These are phyloP conservation scores for Trametes elegans DNA, from an alignment of 768 basidiomycete species.

Conservation along the genomic window DNA sequence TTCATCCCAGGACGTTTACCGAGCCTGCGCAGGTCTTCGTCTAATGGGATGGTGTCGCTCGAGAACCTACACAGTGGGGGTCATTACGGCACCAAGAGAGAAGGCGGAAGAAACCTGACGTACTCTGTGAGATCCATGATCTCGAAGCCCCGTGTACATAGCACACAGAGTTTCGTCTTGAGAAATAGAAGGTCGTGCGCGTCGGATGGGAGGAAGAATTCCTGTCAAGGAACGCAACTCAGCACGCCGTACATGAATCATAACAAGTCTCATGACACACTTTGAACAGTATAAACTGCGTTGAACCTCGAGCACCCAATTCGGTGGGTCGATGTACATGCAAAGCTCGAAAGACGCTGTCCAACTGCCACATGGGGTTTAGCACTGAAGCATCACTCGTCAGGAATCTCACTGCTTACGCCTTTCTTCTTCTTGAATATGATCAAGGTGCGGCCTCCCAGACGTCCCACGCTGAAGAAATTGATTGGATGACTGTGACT, in stretches of 20 bases:
- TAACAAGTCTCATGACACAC: background rate
- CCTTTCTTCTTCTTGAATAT: conserved; percentile 38
- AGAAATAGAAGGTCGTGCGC: conserved; percentile 47
- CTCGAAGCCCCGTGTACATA: conserved; percentile 11
- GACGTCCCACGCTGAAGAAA: conserved; percentile 50
- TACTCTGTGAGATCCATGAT: conserved; percentile 15
- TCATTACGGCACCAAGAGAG: background rate
- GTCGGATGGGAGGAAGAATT: conserved; percentile 88
- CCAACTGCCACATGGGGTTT: conserved; percentile 40
- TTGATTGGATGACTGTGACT: conserved; percentile 40
- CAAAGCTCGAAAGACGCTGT: conserved; percentile 89
- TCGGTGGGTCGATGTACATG: conserved; percentile 80
- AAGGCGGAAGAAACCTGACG: background rate
- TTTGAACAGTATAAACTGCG: conserved; percentile 38
- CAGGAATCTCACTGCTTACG: background rate
- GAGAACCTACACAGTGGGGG: conserved; percentile 37
- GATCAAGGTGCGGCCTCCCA: conserved; percentile 44
- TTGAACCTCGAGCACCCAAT: conserved; percentile 82
- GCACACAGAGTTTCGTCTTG: conserved; percentile 14
- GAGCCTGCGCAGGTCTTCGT: conserved; percentile 36
- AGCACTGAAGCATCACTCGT: background rate
- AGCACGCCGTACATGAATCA: too few species aligned
- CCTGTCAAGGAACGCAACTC: conserved; percentile 34
- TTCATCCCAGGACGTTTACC: conserved; percentile 40
- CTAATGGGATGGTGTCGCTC: conserved; percentile 42